phyloP scores from a whole-genome alignment of 257 asterid genomes.

The Eustoma russellianum region DNA sequence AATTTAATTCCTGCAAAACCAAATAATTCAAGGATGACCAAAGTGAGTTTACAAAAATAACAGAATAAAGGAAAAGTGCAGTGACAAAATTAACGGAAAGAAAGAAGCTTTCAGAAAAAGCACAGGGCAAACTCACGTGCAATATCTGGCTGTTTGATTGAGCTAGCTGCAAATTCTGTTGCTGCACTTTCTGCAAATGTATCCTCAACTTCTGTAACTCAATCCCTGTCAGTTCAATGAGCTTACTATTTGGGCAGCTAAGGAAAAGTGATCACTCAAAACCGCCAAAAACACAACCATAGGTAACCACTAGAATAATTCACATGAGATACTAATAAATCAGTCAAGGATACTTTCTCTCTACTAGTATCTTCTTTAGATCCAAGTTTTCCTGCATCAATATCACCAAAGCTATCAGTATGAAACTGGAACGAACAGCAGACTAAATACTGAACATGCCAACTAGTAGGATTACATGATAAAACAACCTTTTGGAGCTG shows the following conservation, averaged over 20 bases:
- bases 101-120: background rate
- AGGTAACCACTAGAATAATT: constrained; percentile 4
- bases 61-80: background rate
- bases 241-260: constrained; percentile 37
- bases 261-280: constrained; percentile 16
- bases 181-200: constrained; percentile 47
- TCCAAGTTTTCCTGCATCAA: constrained; percentile 47
- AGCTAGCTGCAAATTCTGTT: constrained; percentile 59
- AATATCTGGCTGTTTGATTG: constrained; percentile 45
- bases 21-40: constrained; percentile 11
- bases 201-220: constrained; percentile 52
- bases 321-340: background rate
- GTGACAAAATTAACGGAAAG: background rate
- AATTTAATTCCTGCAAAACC: constrained; percentile 59
- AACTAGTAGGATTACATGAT: constrained; percentile 7
- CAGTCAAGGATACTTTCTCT: constrained; percentile 59
- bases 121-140: constrained; percentile 27
- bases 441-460: background rate
- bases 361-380: constrained; percentile 45
- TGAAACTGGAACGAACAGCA: constrained; percentile 1
- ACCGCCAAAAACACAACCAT: background rate
- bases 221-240: constrained; percentile 48
- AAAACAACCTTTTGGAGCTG: constrained; percentile 46
- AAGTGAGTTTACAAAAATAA: background rate
- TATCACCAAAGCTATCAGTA: constrained; percentile 9